Evolutionary conservation across 2,329 filamentous ascomycete species (phyloP).

Genomic region (Claviceps sp.): DNA sequence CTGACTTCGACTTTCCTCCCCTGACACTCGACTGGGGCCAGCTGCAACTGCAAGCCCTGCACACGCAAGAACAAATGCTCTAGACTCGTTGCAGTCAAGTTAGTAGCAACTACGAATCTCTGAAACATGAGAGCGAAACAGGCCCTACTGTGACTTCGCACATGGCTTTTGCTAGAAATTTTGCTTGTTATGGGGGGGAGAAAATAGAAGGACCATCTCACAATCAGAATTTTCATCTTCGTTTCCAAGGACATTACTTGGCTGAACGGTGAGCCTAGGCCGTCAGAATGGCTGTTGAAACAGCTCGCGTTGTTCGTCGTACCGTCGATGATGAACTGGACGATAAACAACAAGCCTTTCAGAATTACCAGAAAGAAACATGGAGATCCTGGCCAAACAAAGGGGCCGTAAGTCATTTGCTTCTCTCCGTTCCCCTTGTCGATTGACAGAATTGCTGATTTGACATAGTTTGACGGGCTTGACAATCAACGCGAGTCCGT

Average conservation of each 20-base stretch:
- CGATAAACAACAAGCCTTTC: conserved; percentile 12
- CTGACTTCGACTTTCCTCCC: not conserved
- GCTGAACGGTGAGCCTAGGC: not conserved
- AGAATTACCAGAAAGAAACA: conserved; percentile 16
- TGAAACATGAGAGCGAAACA: not conserved
- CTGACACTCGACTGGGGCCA: not conserved
- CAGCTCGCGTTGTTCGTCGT: conserved; percentile 14
- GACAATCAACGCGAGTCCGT: conserved; percentile 54
- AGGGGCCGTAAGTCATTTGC: conserved; percentile 24
- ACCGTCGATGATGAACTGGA: conserved; percentile 14
- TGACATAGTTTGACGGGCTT: conserved; percentile 50
- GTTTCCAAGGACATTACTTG: not conserved
- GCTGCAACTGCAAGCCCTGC: not conserved
- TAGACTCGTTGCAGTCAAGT: not conserved
- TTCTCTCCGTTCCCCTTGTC: not conserved
- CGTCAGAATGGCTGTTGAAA: conserved; percentile 10
- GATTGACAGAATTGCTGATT: not conserved
- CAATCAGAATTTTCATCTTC: not conserved
- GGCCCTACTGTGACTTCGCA: not conserved
- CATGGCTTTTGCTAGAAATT: not conserved
- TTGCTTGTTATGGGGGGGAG: not conserved
- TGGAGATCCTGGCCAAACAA: conserved; percentile 35
- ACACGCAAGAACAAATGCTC: not conserved
- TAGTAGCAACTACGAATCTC: not conserved
- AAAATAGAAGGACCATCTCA: not conserved